Base-by-base conservation (phyloP, 2,329 filamentous ascomycete species). In the Exserohilum turcica region DNA sequence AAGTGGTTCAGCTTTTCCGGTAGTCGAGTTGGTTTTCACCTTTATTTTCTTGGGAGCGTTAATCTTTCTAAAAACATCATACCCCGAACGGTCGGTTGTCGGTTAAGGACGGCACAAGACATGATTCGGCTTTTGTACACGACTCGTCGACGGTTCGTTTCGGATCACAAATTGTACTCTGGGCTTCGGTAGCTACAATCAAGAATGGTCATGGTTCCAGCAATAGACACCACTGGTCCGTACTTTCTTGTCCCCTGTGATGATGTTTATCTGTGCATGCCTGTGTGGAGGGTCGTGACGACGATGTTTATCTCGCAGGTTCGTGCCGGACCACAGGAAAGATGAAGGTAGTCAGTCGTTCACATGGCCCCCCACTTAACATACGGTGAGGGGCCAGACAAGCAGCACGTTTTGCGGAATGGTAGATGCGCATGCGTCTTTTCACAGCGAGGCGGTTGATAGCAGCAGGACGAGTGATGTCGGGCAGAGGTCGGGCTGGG, bases 51-150 rank as follows among this genome's bases (percentile, higher is more conserved):
- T 59, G 49, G 61, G 48, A 49, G 56, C 46, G 48, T 56, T 54
- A 24, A 54, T 55, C 43, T 48, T 59, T 53, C 51, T 48, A 38
- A 45, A 55, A 57, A 57, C 33, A 46, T 52, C 45, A 52, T 52
- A 48, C 31, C 40, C 36, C 31, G 50, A 49, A 33, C 28, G 29
- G 37, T 53, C 37, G 35, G 58, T 38, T 44, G 53, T 44, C 52
- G 39, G 54, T 39, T 33, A 39, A 15, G 29, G 55, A 44, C 43
- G 50, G 43, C 39, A 50, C 27, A 46, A 37, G 37, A 43, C 51
- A 44, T 36, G 46, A 54, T 45, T 54, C 53, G 44, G 54, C 21
- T 52, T 53, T 56, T 68, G 66, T 68, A 68, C 61, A 66, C 48
- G 64, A 66, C 29, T 57, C 46, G 51, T 40, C 56, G 47, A 54